Conservation (phyloP, 768 basidiomycete species). For the Daedaleopsis sinensis region DNA sequence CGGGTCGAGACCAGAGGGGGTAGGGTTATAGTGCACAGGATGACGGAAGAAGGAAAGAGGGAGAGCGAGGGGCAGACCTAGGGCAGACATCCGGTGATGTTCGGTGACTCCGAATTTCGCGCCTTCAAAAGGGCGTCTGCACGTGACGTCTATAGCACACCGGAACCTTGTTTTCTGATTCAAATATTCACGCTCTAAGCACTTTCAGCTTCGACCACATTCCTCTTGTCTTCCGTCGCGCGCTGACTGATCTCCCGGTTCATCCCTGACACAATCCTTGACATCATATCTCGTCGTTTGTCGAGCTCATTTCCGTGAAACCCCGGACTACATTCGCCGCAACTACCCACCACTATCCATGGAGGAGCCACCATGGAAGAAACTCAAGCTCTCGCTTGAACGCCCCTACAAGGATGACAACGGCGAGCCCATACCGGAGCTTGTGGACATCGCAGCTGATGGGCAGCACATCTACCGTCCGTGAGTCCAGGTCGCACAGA, state of each 20-base stretch:
- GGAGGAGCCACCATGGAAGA: slow-evolving; percentile 52
- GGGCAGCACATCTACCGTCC: slow-evolving; percentile 73
- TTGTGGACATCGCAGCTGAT: slow-evolving; percentile 71
- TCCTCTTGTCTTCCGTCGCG: not conserved
- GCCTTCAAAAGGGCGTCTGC: not conserved
- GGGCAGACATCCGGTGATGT: not conserved
- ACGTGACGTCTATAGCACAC: not conserved
- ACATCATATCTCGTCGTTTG: not conserved
- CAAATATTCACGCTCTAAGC: no score
- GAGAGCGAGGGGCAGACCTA: slow-evolving; percentile 1
- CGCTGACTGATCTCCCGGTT: not conserved
- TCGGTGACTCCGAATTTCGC: not conserved
- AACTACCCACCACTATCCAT: not conserved
- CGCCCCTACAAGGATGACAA: slow-evolving; percentile 81
- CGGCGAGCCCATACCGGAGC: slow-evolving; percentile 59
- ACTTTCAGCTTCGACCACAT: no score
- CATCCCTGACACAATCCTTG: not conserved
- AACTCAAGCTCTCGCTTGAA: slow-evolving; percentile 70
- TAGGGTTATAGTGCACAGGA: slow-evolving; percentile 2
- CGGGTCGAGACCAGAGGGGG: not conserved
- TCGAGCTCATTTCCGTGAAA: not conserved
- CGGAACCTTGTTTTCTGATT: not conserved
- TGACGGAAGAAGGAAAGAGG: not conserved
- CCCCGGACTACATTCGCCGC: not conserved
- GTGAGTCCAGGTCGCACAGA: slow-evolving; percentile 43